Evolutionary conservation across 2,329 filamentous ascomycete genomes (phyloP).

Genomic region (Tolypocladium amazonense): DNA sequence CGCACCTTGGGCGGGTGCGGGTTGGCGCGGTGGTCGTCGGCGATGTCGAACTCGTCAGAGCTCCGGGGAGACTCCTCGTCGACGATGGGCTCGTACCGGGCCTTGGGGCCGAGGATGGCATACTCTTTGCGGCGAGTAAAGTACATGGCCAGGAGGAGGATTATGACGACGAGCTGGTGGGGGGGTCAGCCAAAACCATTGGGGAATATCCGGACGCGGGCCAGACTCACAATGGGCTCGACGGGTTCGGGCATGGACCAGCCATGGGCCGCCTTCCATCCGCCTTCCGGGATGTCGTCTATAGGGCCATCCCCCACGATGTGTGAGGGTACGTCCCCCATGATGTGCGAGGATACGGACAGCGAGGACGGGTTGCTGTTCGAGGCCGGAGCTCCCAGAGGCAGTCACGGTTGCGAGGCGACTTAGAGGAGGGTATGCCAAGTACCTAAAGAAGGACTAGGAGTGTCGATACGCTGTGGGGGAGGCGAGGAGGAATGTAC

Average conservation of each 20-base stretch:
- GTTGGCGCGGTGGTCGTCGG: slow-evolving; percentile 3
- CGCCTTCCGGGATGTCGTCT: slow-evolving; percentile 10
- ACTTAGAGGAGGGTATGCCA: not conserved
- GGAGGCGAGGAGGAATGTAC: not conserved
- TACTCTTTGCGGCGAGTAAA: slow-evolving; percentile 24
- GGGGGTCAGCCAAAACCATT: not conserved
- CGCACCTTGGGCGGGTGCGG: slow-evolving; percentile 8
- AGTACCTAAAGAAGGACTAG: not conserved
- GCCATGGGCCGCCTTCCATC: slow-evolving; percentile 13
- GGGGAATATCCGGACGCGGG: not conserved
- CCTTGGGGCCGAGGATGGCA: slow-evolving; percentile 15
- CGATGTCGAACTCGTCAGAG: slow-evolving; percentile 10
- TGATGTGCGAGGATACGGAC: not conserved
- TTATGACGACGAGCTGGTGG: slow-evolving; percentile 22
- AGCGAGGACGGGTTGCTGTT: not conserved
- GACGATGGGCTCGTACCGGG: slow-evolving; percentile 11
- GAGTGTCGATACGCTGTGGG: not conserved
- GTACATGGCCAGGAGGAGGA: slow-evolving; percentile 26
- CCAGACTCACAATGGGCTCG: slow-evolving; percentile 19
- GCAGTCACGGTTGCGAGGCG: not conserved
- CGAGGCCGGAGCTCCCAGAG: not conserved
- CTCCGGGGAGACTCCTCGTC: slow-evolving; percentile 13
- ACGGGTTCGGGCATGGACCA: slow-evolving; percentile 22
- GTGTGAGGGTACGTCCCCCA: too few species aligned
- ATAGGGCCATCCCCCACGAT: slow-evolving; percentile 6